These are phyloP conservation scores for Paracoccidioides brasiliensis DNA, from an alignment of 2,329 filamentous ascomycete species.

Conservation along the genomic window DNA sequence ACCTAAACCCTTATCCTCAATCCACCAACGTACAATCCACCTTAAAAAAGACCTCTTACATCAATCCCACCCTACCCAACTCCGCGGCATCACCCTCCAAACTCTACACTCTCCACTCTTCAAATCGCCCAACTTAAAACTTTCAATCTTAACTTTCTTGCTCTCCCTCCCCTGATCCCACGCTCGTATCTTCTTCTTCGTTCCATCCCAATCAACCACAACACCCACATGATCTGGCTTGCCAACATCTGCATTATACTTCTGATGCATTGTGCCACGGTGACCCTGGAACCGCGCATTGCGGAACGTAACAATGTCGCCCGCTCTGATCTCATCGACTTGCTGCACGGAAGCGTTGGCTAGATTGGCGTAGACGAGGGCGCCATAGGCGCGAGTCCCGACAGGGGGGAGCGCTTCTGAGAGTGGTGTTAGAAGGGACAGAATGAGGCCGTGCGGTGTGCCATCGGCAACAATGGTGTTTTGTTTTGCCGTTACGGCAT, in stretches of 20 bases:
- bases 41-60: not conserved
- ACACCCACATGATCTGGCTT: constrained; percentile 80
- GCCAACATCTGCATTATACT: constrained; percentile 79
- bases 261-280: constrained; percentile 86
- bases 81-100: constrained; percentile 85
- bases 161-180: constrained; percentile 94
- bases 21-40: too few relatives aligned
- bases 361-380: constrained; percentile 85
- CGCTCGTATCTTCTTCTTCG: constrained; percentile 89
- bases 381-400: constrained; percentile 80
- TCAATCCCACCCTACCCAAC: constrained; percentile 81
- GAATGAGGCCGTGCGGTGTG: constrained; percentile 61
- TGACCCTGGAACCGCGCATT: constrained; percentile 94
- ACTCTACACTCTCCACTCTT: constrained; percentile 91
- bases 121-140: constrained; percentile 84
- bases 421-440: constrained; percentile 63
- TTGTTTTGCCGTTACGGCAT: constrained; percentile 57
- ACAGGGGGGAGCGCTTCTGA: constrained; percentile 65
- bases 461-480: constrained; percentile 75
- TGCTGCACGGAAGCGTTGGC: constrained; percentile 86
- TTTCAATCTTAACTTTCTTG: constrained; percentile 87
- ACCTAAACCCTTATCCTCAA: too few relatives aligned
- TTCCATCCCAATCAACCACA: constrained; percentile 94
- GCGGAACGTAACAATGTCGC: constrained; percentile 84
- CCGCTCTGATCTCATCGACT: constrained; percentile 82